These are phyloP conservation scores for Pyrus hybrid DNA, from an alignment of 331 rosid genomes.

Conservation along the genomic window DNA sequence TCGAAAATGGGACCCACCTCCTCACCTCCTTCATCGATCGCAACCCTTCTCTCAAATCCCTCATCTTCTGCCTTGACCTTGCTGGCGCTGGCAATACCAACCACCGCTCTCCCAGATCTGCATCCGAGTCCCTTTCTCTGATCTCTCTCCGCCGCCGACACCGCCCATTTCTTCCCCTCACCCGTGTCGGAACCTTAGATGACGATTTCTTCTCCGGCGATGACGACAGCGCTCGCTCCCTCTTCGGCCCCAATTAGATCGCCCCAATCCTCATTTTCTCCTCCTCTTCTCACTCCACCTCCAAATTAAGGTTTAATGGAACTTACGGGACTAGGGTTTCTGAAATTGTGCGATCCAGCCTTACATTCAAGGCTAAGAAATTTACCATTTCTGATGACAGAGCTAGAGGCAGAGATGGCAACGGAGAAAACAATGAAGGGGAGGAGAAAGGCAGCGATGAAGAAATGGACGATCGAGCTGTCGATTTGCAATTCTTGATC, in stretches of 20 bases:
- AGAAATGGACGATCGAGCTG: slow-evolving; percentile 30
- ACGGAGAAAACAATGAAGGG: neutral
- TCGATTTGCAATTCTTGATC: slow-evolving; percentile 51
- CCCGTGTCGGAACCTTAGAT: slow-evolving; percentile 85
- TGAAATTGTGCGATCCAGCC: slow-evolving; percentile 59
- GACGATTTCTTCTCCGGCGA: too few relatives aligned
- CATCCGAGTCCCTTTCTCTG: slow-evolving; percentile 14
- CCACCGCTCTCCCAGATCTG: slow-evolving; percentile 9
- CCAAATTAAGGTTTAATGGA: slow-evolving; percentile 54
- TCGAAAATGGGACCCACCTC: too few relatives aligned
- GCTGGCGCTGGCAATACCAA: slow-evolving; percentile 13
- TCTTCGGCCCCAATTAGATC: slow-evolving; percentile 41
- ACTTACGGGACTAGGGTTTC: slow-evolving; percentile 67
- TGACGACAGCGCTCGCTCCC: slow-evolving; percentile 52
- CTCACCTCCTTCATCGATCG: slow-evolving; percentile 81
- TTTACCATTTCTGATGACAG: neutral
- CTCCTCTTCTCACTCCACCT: slow-evolving; percentile 11
- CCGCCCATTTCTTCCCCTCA: slow-evolving; percentile 83
- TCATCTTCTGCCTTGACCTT: slow-evolving; percentile 78
- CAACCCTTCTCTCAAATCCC: slow-evolving; percentile 70
- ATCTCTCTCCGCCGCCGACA: slow-evolving; percentile 37
- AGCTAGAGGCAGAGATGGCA: slow-evolving; percentile 6
- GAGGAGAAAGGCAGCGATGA: slow-evolving; percentile 9
- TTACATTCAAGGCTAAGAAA: slow-evolving; percentile 32
- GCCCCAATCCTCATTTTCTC: slow-evolving; percentile 24